A percentile compares a stretch with the other conserved stretches of the same genome.
phyloP scores from a whole-genome alignment of 805 yeast genomes.

The Komagataella phaffii region DNA sequence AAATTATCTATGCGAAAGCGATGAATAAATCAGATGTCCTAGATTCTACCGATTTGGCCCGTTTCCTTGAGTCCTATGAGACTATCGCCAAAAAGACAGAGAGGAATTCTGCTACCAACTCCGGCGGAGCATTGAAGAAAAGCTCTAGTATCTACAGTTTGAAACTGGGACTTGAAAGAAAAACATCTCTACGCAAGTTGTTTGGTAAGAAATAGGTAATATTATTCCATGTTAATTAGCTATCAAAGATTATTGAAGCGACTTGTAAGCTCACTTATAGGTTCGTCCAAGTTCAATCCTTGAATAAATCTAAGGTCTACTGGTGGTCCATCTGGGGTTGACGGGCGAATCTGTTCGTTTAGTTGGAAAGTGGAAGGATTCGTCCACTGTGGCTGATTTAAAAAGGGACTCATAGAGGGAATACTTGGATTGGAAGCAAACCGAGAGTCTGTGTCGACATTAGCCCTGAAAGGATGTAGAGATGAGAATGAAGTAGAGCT shows the following conservation, averaged over 20 bases:
- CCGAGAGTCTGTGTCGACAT: background rate
- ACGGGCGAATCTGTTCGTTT: background rate
- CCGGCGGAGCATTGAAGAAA: background rate
- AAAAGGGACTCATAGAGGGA: background rate
- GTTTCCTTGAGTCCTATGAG: background rate
- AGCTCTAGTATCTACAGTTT: background rate
- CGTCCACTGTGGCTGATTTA: background rate
- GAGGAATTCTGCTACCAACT: background rate
- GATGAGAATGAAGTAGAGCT: background rate
- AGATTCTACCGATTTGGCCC: background rate
- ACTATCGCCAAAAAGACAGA: background rate
- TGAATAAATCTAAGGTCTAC: background rate
- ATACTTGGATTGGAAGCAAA: background rate
- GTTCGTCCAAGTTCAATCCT: background rate
- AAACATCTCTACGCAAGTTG: background rate
- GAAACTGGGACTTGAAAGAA: background rate
- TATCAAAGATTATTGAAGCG: background rate
- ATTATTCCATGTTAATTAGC: background rate
- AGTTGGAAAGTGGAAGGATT: background rate
- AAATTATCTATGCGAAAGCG: background rate
- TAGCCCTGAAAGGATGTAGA: slow-evolving; percentile 2
- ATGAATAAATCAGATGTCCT: no score
- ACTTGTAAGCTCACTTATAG: background rate
- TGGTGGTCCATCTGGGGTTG: background rate
- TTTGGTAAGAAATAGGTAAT: background rate